phyloP scores from a whole-genome alignment of 768 basidiomycete species.

The Harrya chromipes region DNA sequence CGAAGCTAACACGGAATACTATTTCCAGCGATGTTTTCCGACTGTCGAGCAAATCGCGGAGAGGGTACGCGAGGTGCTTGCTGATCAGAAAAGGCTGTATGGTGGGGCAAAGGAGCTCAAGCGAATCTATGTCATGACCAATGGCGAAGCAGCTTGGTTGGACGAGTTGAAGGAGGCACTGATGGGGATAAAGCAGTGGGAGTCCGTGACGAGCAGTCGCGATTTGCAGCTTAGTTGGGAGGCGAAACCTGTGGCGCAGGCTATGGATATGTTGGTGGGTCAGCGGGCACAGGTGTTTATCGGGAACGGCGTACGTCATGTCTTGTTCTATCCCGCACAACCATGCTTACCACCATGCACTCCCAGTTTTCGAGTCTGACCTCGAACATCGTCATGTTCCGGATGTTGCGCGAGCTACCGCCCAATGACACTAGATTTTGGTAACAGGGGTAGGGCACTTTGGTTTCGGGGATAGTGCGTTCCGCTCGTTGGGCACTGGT shows the following conservation, averaged over 20 bases:
- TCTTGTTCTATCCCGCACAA: background rate
- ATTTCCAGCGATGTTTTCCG: conserved; percentile 52
- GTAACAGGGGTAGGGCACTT: conserved; percentile 21
- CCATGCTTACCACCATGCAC: background rate
- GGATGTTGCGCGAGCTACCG: conserved; percentile 35
- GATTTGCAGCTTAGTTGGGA: conserved; percentile 54
- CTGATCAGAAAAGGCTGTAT: conserved; percentile 18
- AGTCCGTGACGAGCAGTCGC: conserved; percentile 49
- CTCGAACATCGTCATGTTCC: conserved; percentile 45
- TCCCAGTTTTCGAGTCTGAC: conserved; percentile 48
- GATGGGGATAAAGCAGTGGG: conserved; percentile 39
- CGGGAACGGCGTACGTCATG: conserved; percentile 62
- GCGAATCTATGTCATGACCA: conserved; percentile 63
- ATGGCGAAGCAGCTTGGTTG: conserved; percentile 52
- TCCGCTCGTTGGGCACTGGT: no score
- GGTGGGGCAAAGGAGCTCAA: conserved; percentile 31
- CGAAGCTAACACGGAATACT: conserved; percentile 32
- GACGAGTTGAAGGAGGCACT: conserved; percentile 43
- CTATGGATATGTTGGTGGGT: conserved; percentile 67
- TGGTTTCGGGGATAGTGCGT: no score
- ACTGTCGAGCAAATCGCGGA: conserved; percentile 45
- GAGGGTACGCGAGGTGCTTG: conserved; percentile 28
- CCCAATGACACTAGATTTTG: conserved; percentile 41
- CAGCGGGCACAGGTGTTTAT: conserved; percentile 62
- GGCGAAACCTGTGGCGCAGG: conserved; percentile 53